These are phyloP conservation scores for Akanthomyces lecanii DNA, from an alignment of 2,329 filamentous ascomycete species.

Conservation along the genomic window DNA sequence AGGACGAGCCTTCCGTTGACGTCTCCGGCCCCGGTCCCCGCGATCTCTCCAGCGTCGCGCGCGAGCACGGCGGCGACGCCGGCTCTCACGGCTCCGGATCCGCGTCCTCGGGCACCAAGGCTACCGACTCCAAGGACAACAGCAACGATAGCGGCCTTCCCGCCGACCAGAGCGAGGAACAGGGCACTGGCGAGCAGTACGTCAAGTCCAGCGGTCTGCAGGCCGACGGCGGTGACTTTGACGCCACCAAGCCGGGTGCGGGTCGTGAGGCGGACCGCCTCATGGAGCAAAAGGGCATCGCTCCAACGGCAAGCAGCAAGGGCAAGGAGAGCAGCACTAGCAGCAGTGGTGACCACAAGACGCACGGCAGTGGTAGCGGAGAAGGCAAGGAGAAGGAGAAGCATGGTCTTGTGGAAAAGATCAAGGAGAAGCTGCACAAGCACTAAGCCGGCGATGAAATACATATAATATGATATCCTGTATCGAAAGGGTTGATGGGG, in stretches of 20 bases:
- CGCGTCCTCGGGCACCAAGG: slow-evolving; percentile 17
- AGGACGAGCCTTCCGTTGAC: slow-evolving; percentile 31
- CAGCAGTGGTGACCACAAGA: neutral
- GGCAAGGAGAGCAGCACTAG: neutral
- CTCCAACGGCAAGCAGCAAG: neutral
- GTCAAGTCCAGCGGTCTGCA: slow-evolving; percentile 55
- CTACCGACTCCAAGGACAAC: slow-evolving; percentile 18
- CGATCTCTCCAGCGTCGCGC: slow-evolving; percentile 36
- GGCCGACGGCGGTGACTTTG: slow-evolving; percentile 65
- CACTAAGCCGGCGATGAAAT: neutral
- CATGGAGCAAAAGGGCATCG: slow-evolving; percentile 31
- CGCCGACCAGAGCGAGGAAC: slow-evolving; percentile 25
- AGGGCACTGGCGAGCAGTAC: slow-evolving; percentile 53
- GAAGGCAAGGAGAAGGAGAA: slow-evolving; percentile 17
- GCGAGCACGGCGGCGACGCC: slow-evolving; percentile 31
- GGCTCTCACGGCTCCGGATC: slow-evolving; percentile 20
- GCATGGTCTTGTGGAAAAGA: slow-evolving; percentile 14
- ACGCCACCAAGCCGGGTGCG: slow-evolving; percentile 59
- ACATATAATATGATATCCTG: neutral
- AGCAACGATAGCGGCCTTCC: slow-evolving; percentile 25
- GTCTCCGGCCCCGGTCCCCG: slow-evolving; percentile 41
- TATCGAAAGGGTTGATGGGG: neutral
- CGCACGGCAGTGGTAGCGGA: neutral
- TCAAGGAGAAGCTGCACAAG: slow-evolving; percentile 19
- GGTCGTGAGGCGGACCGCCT: slow-evolving; percentile 60